Percentiles rank a stretch among this genome's conserved stretches.
Evolutionary conservation across 2,329 filamentous ascomycete genomes (phyloP).

Genomic region (Aspergillus sp.): DNA sequence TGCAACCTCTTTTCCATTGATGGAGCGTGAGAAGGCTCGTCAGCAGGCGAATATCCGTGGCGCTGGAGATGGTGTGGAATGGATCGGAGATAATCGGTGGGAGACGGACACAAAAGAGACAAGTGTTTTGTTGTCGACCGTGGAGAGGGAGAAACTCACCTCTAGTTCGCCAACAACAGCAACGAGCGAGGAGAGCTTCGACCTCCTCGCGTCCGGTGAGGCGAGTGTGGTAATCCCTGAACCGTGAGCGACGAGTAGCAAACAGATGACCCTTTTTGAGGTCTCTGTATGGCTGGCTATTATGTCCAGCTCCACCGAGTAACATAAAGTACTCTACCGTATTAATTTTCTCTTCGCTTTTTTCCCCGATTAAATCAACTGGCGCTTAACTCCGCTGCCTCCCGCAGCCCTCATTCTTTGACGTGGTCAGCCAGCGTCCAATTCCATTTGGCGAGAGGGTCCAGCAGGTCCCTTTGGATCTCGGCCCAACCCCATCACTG

Average conservation of each 20-base stretch:
- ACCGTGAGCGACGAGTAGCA: conserved; percentile 12
- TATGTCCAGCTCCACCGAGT: neutral
- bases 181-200: conserved; percentile 50
- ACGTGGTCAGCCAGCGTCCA: neutral
- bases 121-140: conserved; percentile 5
- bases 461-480: neutral
- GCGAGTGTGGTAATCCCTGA: conserved; percentile 41
- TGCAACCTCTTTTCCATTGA: conserved; percentile 33
- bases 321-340: conserved; percentile 10
- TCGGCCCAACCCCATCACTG: neutral
- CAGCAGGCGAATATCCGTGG: conserved; percentile 26
- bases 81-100: conserved; percentile 40
- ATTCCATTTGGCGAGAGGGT: neutral
- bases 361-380: conserved; percentile 1
- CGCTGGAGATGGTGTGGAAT: conserved; percentile 43
- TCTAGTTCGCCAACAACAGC: conserved; percentile 40
- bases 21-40: conserved; percentile 44
- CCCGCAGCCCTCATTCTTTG: neutral
- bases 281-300: conserved; percentile 10
- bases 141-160: conserved; percentile 16
- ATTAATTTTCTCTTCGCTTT: conserved; percentile 8
- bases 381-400: conserved; percentile 4
- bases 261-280: conserved; percentile 5
- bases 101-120: conserved; percentile 10
- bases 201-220: conserved; percentile 45